Conservation (phyloP, 805 yeast species). For the Zygotorulaspora chibaensis region DNA sequence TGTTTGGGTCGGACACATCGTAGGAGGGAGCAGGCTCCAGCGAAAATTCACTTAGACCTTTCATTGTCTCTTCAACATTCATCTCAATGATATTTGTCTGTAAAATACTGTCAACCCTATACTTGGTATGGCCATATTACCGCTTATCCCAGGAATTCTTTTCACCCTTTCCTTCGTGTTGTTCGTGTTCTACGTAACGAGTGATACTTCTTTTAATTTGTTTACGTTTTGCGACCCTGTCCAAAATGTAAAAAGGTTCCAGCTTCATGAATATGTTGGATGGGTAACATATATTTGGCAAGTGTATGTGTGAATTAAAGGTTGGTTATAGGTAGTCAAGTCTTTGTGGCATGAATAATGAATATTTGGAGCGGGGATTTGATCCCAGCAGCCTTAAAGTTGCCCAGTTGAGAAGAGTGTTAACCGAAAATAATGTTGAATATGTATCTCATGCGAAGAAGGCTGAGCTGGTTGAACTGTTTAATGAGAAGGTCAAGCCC, state of each 20-base stretch:
- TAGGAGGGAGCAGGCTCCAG: conserved; percentile 29
- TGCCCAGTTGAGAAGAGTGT: conserved; percentile 63
- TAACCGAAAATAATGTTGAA: conserved; percentile 57
- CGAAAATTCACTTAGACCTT: conserved; percentile 20
- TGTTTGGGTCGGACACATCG: conserved; percentile 18
- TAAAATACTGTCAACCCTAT: neutral
- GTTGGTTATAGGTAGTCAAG: neutral
- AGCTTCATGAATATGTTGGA: too few relatives aligned
- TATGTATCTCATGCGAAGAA: conserved; percentile 66
- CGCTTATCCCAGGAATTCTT: too few relatives aligned
- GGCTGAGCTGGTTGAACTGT: conserved; percentile 56
- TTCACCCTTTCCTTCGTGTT: too few relatives aligned
- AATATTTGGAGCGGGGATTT: conserved; percentile 44
- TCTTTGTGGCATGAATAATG: conserved; percentile 10
- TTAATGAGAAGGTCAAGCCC: conserved; percentile 50
- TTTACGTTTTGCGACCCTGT: too few relatives aligned
- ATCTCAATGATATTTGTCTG: conserved; percentile 1
- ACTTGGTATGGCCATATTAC: too few relatives aligned
- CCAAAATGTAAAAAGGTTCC: too few relatives aligned
- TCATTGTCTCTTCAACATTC: conserved; percentile 9
- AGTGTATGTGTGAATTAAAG: neutral
- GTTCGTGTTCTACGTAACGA: too few relatives aligned
- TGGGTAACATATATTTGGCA: too few relatives aligned
- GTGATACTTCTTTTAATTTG: too few relatives aligned
- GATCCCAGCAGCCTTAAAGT: conserved; percentile 63